Conservation (phyloP, 768 basidiomycete genomes). For the Tulasnella sp. region DNA sequence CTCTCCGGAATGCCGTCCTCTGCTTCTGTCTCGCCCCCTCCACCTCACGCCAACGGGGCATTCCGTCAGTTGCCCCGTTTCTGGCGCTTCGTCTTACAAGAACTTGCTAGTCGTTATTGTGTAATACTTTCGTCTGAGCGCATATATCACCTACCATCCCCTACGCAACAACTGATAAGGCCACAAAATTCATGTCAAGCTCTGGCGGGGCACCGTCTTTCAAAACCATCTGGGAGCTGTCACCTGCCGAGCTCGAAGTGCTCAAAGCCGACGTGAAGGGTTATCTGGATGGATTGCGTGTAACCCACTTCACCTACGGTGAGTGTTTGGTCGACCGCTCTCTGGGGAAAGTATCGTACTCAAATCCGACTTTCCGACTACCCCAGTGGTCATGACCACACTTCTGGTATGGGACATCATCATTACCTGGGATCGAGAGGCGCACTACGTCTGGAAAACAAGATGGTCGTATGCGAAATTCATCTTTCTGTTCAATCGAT, state of each 20-base stretch:
- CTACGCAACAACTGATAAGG: not conserved
- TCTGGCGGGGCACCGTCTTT: not conserved
- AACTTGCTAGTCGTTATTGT: too few relatives aligned
- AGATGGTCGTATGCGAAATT: conserved; percentile 2
- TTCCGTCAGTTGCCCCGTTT: too few relatives aligned
- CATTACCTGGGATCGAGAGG: conserved; percentile 14
- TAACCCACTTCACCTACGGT: not conserved
- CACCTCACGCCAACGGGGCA: too few relatives aligned
- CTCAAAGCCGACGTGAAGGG: not conserved
- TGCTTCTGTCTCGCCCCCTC: not conserved
- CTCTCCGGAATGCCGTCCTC: not conserved
- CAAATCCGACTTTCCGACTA: not conserved
- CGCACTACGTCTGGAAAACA: conserved; percentile 14
- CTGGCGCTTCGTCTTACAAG: too few relatives aligned
- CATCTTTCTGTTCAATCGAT: not conserved
- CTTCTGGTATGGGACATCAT: conserved; percentile 16
- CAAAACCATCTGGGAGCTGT: not conserved
- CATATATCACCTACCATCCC: not conserved
- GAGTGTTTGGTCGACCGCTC: not conserved
- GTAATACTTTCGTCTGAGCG: too few relatives aligned
- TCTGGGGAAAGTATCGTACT: not conserved
- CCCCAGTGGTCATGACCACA: not conserved
- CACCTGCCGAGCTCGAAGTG: not conserved
- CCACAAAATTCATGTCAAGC: not conserved
- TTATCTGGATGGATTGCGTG: not conserved